Evolutionary conservation across 2,329 filamentous ascomycete genomes (phyloP).

Genomic region (Fusarium neocosmosporiellum): DNA sequence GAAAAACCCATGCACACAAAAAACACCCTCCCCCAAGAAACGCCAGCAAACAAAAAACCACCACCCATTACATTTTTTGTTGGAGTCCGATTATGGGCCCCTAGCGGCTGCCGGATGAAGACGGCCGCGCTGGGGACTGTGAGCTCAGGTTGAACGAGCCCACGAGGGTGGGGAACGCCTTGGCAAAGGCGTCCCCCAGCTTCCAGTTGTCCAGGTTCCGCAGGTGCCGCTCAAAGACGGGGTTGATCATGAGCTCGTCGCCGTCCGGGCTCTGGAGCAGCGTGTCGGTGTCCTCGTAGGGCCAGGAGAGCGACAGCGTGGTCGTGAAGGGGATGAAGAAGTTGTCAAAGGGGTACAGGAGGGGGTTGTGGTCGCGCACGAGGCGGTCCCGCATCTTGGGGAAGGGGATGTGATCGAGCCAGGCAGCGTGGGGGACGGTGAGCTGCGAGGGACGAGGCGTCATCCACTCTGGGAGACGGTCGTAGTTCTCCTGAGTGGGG

Average conservation of each 20-base stretch:
- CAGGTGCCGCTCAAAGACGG: slow-evolving; percentile 86
- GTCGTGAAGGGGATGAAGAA: slow-evolving; percentile 87
- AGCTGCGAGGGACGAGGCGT: slow-evolving; percentile 75
- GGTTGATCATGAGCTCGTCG: slow-evolving; percentile 82
- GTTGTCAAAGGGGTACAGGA: slow-evolving; percentile 75
- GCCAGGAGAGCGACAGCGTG: slow-evolving; percentile 84
- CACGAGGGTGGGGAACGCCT: slow-evolving; percentile 66
- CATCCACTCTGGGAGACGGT: slow-evolving; percentile 79
- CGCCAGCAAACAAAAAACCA: background rate
- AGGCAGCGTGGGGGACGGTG: slow-evolving; percentile 76
- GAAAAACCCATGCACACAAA: background rate
- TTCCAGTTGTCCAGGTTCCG: slow-evolving; percentile 84
- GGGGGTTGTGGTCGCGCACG: slow-evolving; percentile 59
- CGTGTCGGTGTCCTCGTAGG: slow-evolving; percentile 78
- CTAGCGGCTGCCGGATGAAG: slow-evolving; percentile 33
- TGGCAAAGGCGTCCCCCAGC: slow-evolving; percentile 75
- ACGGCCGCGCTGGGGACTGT: slow-evolving; percentile 25
- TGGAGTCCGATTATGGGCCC: background rate
- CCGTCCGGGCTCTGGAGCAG: slow-evolving; percentile 68
- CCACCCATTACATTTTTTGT: background rate
- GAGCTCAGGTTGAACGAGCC: slow-evolving; percentile 46
- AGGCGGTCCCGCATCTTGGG: slow-evolving; percentile 79
- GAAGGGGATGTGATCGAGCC: slow-evolving; percentile 87
- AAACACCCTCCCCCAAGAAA: background rate
- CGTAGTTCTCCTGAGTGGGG: slow-evolving; percentile 82